Evolutionary conservation across 345 rosid genomes (phyloP), one percentile per base, ranked within the genome.

Genomic region (Brassica nigra): DNA sequence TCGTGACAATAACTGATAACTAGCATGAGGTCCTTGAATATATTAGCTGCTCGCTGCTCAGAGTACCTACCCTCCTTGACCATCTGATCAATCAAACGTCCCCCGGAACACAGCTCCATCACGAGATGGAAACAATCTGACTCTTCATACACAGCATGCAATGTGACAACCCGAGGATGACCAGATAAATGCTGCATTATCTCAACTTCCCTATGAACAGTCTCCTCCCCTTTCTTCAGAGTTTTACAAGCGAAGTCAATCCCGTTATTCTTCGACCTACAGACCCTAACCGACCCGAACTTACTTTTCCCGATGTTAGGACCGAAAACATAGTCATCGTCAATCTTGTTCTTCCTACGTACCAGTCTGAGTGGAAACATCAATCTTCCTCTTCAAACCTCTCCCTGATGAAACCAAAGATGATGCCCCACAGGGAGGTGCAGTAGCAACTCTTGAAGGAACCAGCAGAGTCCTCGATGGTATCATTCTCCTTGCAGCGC

Each of bases 111-210:
- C 72, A 95, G 82, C 76, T 92, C 99, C 97, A 95, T 92, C 71
- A 95, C 95, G 71, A 95, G 97, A 82, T 92, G 97, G 39, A 95
- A 91, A 76, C 88, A 88, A 1, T 91, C 94, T 0, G 86, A 68
- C 70, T 90, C 97, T 84, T 95, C 99, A 63, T 95, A 92, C 36
- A 91, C 97, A 23, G 92, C 90, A 63, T 76, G 90, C 85, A 95
- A 84, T 33, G 99, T 91, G 73, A 95, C 99, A 79, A 92, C 94
- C 63, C 97, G 92, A 7, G 89, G 87, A 90, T 92, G 93, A 74
- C 99, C 99, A 4, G 97, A 95, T 39, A 95, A 79, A 77, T 95
- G 97, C 82, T 92, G 99, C 99, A 95, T 95, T 63, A 92, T 95
- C 90, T 95, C 99, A 79, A 95, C 97, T 85, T 95, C 99, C 78